Conservation (phyloP, 2,329 filamentous ascomycete species). For the Paraconiothyrium brasiliense region DNA sequence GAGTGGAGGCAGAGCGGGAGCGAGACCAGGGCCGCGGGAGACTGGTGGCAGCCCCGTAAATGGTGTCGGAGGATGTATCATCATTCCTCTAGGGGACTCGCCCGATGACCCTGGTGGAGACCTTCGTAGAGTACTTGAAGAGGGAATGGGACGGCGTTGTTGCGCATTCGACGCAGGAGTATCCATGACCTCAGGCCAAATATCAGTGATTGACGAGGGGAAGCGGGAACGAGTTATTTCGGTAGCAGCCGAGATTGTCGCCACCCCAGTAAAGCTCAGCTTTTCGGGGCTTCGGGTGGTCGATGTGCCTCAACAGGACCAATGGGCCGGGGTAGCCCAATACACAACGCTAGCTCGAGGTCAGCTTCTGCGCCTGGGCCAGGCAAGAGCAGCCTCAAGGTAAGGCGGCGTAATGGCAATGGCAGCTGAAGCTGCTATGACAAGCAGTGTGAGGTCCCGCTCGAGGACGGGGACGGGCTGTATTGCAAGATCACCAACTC, state of each 20-base stretch:
- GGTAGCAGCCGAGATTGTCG: constrained; percentile 47
- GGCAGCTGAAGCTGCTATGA: constrained; percentile 39
- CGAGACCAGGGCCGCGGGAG: constrained; percentile 38
- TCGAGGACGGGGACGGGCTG: constrained; percentile 30
- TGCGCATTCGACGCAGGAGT: constrained; percentile 25
- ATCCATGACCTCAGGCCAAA: constrained; percentile 25
- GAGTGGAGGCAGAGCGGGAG: constrained; percentile 39
- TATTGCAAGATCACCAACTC: constrained; percentile 33
- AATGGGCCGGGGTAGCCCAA: constrained; percentile 36
- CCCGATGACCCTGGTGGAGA: constrained; percentile 46
- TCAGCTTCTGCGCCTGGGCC: constrained; percentile 16
- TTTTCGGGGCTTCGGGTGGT: constrained; percentile 33
- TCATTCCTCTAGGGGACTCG: constrained; percentile 44
- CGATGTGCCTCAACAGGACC: constrained; percentile 29
- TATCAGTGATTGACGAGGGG: constrained; percentile 26
- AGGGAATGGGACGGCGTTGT: constrained; percentile 24
- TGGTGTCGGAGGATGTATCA: constrained; percentile 46
- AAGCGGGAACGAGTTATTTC: constrained; percentile 41
- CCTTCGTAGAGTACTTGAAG: constrained; percentile 34
- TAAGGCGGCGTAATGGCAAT: constrained; percentile 31
- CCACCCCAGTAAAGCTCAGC: constrained; percentile 34
- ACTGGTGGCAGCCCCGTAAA: constrained; percentile 39
- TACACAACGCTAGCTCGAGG: constrained; percentile 37
- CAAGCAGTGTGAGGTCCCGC: constrained; percentile 36
- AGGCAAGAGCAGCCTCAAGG: constrained; percentile 19